phyloP scores from a whole-genome alignment of 768 basidiomycete genomes.

The Pilatotrama ljubarskyi region DNA sequence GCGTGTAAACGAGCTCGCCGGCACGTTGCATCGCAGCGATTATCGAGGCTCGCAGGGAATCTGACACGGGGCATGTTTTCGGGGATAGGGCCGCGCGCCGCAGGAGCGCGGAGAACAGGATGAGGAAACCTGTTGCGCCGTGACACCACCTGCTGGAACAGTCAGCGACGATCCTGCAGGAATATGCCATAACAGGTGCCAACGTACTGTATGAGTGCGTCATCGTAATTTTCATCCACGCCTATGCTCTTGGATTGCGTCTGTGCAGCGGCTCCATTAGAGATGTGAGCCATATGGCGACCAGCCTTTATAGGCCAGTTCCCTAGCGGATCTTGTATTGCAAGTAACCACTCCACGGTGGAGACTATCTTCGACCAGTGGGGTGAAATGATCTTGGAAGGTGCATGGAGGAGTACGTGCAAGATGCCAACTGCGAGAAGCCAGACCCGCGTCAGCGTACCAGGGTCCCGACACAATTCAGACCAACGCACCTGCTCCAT shows the following conservation, averaged over 20 bases:
- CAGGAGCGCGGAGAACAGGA: slow-evolving; percentile 47
- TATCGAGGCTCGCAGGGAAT: slow-evolving; percentile 31
- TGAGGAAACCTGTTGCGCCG: slow-evolving; percentile 52
- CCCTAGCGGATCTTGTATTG: slow-evolving; percentile 44
- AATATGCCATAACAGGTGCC: background rate
- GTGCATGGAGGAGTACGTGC: slow-evolving; percentile 49
- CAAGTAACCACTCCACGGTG: slow-evolving; percentile 50
- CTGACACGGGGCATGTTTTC: slow-evolving; percentile 25
- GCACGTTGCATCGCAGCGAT: slow-evolving; percentile 39
- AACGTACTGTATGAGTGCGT: slow-evolving; percentile 52
- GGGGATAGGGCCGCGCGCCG: slow-evolving; percentile 30
- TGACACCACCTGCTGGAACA: slow-evolving; percentile 52
- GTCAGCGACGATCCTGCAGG: background rate
- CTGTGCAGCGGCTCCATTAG: slow-evolving; percentile 10
- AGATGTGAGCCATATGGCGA: slow-evolving; percentile 9
- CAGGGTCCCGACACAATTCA: background rate
- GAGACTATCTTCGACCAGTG: slow-evolving; percentile 43
- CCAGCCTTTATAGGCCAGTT: slow-evolving; percentile 54
- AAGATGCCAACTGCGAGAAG: slow-evolving; percentile 50
- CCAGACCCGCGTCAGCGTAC: background rate
- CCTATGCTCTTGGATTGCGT: slow-evolving; percentile 5
- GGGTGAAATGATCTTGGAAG: slow-evolving; percentile 35
- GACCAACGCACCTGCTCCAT: slow-evolving; percentile 52
- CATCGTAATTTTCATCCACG: slow-evolving; percentile 21
- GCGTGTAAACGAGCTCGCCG: slow-evolving; percentile 45